phyloP scores from a whole-genome alignment of 495 filamentous ascomycete genomes.

The Hyaloscypha variabilis region DNA sequence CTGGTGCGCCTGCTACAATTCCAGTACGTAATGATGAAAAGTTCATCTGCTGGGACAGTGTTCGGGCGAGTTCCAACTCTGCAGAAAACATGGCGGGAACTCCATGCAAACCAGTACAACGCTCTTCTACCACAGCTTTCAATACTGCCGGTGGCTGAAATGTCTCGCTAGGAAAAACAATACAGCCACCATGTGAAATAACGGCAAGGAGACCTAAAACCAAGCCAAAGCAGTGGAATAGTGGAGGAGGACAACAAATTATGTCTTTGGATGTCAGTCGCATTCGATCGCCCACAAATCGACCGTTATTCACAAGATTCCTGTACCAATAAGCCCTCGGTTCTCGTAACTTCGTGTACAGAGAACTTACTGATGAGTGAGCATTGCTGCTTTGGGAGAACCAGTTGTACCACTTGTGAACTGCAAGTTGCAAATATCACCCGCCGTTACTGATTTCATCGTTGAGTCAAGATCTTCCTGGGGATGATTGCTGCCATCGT shows the following conservation, averaged over 20 bases:
- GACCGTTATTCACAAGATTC: conserved; percentile 71
- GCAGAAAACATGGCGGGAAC: conserved; percentile 76
- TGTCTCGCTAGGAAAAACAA: conserved; percentile 65
- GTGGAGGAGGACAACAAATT: conserved; percentile 69
- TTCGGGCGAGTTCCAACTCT: conserved; percentile 49
- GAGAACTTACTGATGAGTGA: conserved; percentile 63
- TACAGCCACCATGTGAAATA: conserved; percentile 66
- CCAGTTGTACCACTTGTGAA: conserved; percentile 75
- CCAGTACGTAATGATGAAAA: conserved; percentile 59
- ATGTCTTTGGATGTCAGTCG: conserved; percentile 60
- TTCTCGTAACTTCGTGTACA: not conserved
- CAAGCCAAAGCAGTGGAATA: conserved; percentile 77
- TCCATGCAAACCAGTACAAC: conserved; percentile 71
- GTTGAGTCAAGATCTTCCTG: conserved; percentile 20
- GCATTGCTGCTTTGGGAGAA: conserved; percentile 73
- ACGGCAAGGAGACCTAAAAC: conserved; percentile 69
- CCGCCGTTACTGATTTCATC: conserved; percentile 43
- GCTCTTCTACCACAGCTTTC: conserved; percentile 60
- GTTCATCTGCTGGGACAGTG: conserved; percentile 49
- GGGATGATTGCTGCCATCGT: not conserved
- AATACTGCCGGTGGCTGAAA: conserved; percentile 64
- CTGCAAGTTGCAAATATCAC: conserved; percentile 68
- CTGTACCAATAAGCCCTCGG: conserved; percentile 34
- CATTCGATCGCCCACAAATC: conserved; percentile 72
- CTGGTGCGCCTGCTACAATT: conserved; percentile 70